A percentile compares a stretch with the other conserved stretches of the same genome.
Evolutionary conservation across 2,329 filamentous ascomycete genomes (phyloP).

Genomic region (Pseudocercospora vitis): DNA sequence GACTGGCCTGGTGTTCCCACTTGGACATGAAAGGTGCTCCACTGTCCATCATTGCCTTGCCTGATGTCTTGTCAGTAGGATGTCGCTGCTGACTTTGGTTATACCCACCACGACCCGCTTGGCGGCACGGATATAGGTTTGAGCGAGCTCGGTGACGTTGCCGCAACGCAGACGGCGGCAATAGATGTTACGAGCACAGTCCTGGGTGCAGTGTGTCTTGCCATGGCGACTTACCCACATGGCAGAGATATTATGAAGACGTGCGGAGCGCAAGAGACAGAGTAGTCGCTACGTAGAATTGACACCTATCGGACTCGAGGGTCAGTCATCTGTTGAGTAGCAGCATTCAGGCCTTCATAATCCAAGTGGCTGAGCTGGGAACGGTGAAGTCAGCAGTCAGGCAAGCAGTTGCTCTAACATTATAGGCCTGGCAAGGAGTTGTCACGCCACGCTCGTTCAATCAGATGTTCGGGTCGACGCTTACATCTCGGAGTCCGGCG

Average conservation of each 20-base stretch:
- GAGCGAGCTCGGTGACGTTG: constrained; percentile 2
- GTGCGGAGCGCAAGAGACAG: neutral
- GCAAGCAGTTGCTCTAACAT: neutral
- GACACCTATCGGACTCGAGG: neutral
- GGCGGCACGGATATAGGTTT: constrained; percentile 6
- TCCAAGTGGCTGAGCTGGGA: constrained; percentile 2
- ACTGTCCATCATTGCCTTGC: constrained; percentile 14
- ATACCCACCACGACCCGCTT: constrained; percentile 7
- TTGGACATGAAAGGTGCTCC: constrained; percentile 14
- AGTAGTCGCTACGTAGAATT: neutral
- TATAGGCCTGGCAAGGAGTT: neutral
- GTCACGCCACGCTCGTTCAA: neutral
- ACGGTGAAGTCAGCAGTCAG: neutral
- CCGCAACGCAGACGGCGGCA: neutral
- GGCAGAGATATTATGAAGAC: neutral
- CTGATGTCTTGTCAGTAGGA: constrained; percentile 3
- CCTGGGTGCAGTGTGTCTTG: neutral
- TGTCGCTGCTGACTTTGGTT: neutral
- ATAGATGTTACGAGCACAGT: neutral
- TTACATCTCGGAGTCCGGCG: neutral
- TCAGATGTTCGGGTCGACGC: neutral
- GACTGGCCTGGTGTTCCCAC: constrained; percentile 6
- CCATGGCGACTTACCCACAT: neutral
- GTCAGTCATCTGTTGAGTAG: neutral
- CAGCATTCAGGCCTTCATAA: neutral